Evolutionary conservation across 129 eudicot species (phyloP), one percentile per base, ranked within the genome.

Genomic region (Escallonia rubra): DNA sequence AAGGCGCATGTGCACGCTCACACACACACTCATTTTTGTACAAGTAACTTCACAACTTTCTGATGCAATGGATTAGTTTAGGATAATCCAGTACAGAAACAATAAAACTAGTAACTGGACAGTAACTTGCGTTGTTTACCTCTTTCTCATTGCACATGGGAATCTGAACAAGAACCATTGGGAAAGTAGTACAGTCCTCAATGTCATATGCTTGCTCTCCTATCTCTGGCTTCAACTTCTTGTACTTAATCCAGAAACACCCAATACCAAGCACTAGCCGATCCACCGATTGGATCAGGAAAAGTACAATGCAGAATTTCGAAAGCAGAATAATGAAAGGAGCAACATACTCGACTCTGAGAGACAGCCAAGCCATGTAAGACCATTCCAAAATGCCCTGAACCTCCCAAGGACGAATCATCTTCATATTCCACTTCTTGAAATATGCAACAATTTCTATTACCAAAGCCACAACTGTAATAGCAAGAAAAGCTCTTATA

Each of bases 91-190:
- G 34, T 23, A 10, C 16, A 43, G 5, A 53, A 67, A 14, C 39
- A 64, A 62, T 38, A 45, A 8, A 64, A 71, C 42, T 41, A 54
- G 57, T 2, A 23, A 74, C 7, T 4, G 44, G 12, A 65, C 42
- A 59, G 1, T 16, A 45, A n/a, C 6, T 48, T 63, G 34, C 10
- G 13, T 66, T 38, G 2, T 40, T 75, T 66, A 91, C 97, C 96
- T 90, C 97, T 82, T 80, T 85, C 76, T 90, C 97, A 82, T 90
- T 82, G 75, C 97, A 84, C 97, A 90, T 90, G 61, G 97, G 97
- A 69, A 90, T 87, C 86, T 90, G 97, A 53, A 90, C 96, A 82
- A 91, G 93, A 69, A 91, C 97, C 96, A 85, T 91, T 6, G 97
- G 97, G 38, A 75, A 91, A 63, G 67, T 76, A 4, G 80, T 65